phyloP scores from a whole-genome alignment of 768 basidiomycete species.

The Candolleomyces eurysporus region DNA sequence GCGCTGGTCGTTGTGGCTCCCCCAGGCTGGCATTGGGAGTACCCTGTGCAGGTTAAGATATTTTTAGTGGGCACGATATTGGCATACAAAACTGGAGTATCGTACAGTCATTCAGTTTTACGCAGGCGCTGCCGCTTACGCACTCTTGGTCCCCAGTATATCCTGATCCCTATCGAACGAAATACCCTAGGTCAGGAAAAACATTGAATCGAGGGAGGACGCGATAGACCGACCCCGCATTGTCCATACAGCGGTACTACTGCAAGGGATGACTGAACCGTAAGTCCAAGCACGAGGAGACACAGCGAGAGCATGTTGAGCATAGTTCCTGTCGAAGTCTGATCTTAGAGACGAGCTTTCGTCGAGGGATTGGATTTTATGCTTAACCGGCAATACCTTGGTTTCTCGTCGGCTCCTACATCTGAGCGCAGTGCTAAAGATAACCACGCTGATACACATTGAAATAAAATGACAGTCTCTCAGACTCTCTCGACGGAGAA shows the following conservation, averaged over 20 bases:
- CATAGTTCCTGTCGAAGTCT: not conserved
- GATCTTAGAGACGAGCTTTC: not conserved
- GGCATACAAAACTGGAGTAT: not conserved
- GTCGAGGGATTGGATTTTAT: not conserved
- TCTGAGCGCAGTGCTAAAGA: not conserved
- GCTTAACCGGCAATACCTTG: not conserved
- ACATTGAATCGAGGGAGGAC: too few species aligned
- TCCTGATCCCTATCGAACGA: conserved; percentile 7
- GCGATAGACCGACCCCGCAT: conserved; percentile 3
- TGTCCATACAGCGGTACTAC: conserved; percentile 2
- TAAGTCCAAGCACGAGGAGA: not conserved
- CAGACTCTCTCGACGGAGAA: too few species aligned
- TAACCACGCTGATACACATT: not conserved
- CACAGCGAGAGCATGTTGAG: not conserved
- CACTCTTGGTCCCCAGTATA: conserved; percentile 12
- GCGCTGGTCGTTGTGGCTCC: conserved; percentile 10
- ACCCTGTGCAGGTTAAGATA: conserved; percentile 6
- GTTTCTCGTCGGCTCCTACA: not conserved
- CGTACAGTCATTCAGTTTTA: conserved; percentile 13
- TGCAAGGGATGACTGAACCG: not conserved
- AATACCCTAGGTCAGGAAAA: not conserved
- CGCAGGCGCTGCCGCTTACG: conserved; percentile 10
- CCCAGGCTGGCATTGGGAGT: conserved; percentile 29
- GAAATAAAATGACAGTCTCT: not conserved
- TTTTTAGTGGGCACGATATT: not conserved